Conservation (phyloP, 2,329 filamentous ascomycete genomes). For the Diplodia intermedia region DNA sequence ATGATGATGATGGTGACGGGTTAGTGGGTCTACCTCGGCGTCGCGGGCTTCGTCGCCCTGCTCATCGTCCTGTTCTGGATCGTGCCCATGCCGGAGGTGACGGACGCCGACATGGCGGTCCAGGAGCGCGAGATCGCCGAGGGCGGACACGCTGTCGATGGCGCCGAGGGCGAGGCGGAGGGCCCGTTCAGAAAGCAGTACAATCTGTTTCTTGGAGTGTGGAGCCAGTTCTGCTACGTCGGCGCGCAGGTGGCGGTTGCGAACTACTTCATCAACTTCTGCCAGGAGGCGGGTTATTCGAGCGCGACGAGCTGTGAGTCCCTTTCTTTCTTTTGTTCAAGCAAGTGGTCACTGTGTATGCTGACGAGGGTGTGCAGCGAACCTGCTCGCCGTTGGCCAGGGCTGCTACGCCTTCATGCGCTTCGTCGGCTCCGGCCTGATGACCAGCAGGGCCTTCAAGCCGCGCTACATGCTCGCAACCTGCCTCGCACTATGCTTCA, state of each 20-base stretch:
- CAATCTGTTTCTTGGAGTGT: slow-evolving; percentile 31
- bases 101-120: slow-evolving; percentile 65
- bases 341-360: neutral
- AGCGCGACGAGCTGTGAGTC: slow-evolving; percentile 34
- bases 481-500: slow-evolving; percentile 35
- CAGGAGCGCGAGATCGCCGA: slow-evolving; percentile 31
- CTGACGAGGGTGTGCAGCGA: slow-evolving; percentile 24
- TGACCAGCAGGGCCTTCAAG: slow-evolving; percentile 34
- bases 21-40: slow-evolving; percentile 67
- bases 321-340: too few species aligned
- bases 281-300: slow-evolving; percentile 35
- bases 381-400: slow-evolving; percentile 38
- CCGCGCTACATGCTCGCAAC: slow-evolving; percentile 35
- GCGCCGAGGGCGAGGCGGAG: neutral
- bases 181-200: slow-evolving; percentile 37
- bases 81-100: slow-evolving; percentile 67
- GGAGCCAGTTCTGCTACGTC: slow-evolving; percentile 26
- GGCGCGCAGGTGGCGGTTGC: slow-evolving; percentile 30
- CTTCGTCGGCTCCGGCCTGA: slow-evolving; percentile 36
- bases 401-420: slow-evolving; percentile 37
- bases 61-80: slow-evolving; percentile 68
- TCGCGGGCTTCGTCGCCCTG: slow-evolving; percentile 65
- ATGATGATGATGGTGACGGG: neutral
- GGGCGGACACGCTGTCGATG: neutral
- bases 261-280: slow-evolving; percentile 35